Conservation (phyloP, 2,329 filamentous ascomycete species). For the Monilinia fructigena region DNA sequence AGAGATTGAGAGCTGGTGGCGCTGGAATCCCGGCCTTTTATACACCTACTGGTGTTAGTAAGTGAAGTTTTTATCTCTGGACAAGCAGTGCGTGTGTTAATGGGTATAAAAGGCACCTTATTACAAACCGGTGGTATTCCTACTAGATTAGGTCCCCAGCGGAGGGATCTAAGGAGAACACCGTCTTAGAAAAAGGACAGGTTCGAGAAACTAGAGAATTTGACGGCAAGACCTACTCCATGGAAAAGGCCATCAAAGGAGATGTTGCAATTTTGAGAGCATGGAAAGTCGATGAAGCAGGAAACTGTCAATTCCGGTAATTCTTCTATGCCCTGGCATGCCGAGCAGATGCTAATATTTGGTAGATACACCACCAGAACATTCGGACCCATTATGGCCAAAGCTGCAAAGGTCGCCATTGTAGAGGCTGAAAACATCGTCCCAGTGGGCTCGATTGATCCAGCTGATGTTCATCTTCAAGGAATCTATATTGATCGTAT, state of each 20-base stretch:
- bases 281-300: conserved; percentile 72
- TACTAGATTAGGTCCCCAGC: conserved; percentile 58
- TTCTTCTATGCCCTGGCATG: conserved; percentile 33
- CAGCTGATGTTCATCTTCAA: conserved; percentile 72
- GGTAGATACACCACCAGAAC: conserved; percentile 65
- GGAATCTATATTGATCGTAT: conserved; percentile 82
- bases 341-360: background rate
- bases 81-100: background rate
- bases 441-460: conserved; percentile 66
- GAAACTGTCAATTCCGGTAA: conserved; percentile 56
- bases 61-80: conserved; percentile 34
- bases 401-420: conserved; percentile 73
- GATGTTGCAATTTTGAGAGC: conserved; percentile 77
- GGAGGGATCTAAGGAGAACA: conserved; percentile 22
- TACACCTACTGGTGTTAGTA: conserved; percentile 68
- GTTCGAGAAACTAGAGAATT: conserved; percentile 71
- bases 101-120: conserved; percentile 51
- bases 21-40: conserved; percentile 78
- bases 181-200: conserved; percentile 60
- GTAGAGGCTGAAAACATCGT: conserved; percentile 85
- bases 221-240: conserved; percentile 67
- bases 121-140: conserved; percentile 69
- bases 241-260: conserved; percentile 73
- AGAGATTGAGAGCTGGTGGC: conserved; percentile 68
- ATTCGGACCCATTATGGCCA: conserved; percentile 74